These are phyloP conservation scores for Pyrenopolyporus hunteri DNA, from an alignment of 495 filamentous ascomycete genomes.

Conservation along the genomic window DNA sequence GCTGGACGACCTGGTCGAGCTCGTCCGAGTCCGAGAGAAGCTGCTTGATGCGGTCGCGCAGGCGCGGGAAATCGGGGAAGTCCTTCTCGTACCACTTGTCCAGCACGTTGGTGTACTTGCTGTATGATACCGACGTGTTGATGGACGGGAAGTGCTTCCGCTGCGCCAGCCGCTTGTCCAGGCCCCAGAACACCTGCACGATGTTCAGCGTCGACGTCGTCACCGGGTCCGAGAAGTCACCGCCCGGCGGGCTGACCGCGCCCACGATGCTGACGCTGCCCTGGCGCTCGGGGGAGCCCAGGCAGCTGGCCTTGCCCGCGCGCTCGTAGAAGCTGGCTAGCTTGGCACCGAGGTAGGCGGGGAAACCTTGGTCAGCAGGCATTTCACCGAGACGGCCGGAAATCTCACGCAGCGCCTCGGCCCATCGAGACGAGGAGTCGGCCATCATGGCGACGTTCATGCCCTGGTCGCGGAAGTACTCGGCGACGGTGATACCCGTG, in stretches of 20 bases:
- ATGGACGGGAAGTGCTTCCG: slow-evolving; percentile 99
- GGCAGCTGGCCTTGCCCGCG: slow-evolving; percentile 81
- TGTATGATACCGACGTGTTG: slow-evolving; percentile 95
- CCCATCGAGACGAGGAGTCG: slow-evolving; percentile 98
- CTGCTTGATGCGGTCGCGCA: slow-evolving; percentile 91
- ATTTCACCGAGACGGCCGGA: slow-evolving; percentile 99
- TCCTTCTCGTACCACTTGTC: slow-evolving; percentile 94
- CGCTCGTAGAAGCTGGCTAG: slow-evolving; percentile 99
- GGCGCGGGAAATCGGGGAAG: slow-evolving; percentile 89
- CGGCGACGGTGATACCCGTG: slow-evolving; percentile 96
- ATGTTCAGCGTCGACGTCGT: slow-evolving; percentile 94
- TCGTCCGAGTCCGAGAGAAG: slow-evolving; percentile 94
- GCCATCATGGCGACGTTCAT: slow-evolving; percentile 99
- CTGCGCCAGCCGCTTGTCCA: slow-evolving; percentile 99
- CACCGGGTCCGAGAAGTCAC: slow-evolving; percentile 99
- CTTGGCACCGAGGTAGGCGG: slow-evolving; percentile 95
- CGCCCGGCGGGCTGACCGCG: slow-evolving; percentile 94
- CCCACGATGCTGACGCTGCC: slow-evolving; percentile 98
- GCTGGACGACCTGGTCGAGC: slow-evolving; percentile 96
- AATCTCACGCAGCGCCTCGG: slow-evolving; percentile 97
- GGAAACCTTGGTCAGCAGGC: slow-evolving; percentile 99
- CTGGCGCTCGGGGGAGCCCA: slow-evolving; percentile 85
- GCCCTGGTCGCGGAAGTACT: slow-evolving; percentile 98
- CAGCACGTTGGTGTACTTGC: slow-evolving; percentile 88
- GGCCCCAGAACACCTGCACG: slow-evolving; percentile 99